Percentiles rank a stretch among this genome's conserved stretches.
Conservation (phyloP, 176 grass and related monocot genomes). For the Cocos nucifera region DNA sequence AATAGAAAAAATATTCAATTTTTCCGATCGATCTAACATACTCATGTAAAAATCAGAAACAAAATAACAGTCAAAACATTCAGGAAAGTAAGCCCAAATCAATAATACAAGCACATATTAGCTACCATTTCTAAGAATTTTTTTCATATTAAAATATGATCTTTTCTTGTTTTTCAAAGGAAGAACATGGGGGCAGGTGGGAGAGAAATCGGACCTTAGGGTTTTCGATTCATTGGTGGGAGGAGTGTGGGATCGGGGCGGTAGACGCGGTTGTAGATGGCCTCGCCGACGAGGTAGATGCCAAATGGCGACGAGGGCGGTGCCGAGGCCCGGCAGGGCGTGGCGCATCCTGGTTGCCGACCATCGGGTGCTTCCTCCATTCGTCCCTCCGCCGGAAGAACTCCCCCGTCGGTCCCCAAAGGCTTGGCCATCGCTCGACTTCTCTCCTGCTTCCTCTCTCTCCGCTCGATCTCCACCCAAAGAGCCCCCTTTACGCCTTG, state of each 20-base stretch:
- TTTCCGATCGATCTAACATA: too few species aligned
- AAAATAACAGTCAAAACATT: too few species aligned
- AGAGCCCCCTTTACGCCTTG: too few species aligned
- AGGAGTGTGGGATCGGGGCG: conserved; percentile 31
- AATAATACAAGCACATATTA: conserved; percentile 18
- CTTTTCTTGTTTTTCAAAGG: neutral
- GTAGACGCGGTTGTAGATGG: conserved; percentile 65
- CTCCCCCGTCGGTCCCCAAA: conserved; percentile 69
- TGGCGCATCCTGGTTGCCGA: conserved; percentile 76
- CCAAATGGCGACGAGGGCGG: conserved; percentile 92
- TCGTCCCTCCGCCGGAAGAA: conserved; percentile 91
- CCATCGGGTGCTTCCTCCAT: conserved; percentile 77
- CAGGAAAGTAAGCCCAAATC: neutral
- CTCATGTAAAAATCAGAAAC: too few species aligned
- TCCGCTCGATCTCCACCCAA: neutral
- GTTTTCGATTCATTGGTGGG: conserved; percentile 24
- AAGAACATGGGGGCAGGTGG: too few species aligned
- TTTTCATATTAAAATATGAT: neutral
- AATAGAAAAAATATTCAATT: too few species aligned
- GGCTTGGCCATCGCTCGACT: conserved; percentile 31
- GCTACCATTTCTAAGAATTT: neutral
- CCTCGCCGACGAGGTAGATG: conserved; percentile 86
- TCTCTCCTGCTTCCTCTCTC: neutral
- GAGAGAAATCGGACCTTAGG: neutral
- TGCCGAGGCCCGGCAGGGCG: conserved; percentile 75